phyloP scores from a whole-genome alignment of 176 grass and related monocot genomes.

The Tillandsia fasciculata region DNA sequence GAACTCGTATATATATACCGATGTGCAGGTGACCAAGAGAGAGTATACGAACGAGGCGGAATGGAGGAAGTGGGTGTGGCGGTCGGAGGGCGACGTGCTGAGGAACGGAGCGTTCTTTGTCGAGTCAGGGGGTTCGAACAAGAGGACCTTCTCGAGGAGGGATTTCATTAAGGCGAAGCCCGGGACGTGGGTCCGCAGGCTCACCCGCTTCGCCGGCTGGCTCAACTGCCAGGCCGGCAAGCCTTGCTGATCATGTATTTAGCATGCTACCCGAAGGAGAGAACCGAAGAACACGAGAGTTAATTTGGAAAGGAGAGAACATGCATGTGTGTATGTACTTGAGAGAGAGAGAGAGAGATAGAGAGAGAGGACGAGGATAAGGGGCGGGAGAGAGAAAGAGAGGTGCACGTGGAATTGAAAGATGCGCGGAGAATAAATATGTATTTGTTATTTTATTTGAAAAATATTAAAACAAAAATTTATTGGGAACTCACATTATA shows the following conservation, averaged over 20 bases:
- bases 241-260: conserved; percentile 10
- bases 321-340: background rate
- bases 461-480: background rate
- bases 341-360: background rate
- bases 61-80: conserved; percentile 77
- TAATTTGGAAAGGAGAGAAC: conserved; percentile 1
- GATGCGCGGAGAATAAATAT: background rate
- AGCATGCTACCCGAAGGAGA: background rate
- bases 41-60: conserved; percentile 39
- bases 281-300: background rate
- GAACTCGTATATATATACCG: too few species aligned
- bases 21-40: conserved; percentile 45
- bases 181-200: conserved; percentile 25
- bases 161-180: conserved; percentile 61
- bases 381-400: background rate
- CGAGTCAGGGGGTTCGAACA: conserved; percentile 35
- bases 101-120: conserved; percentile 75
- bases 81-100: conserved; percentile 56
- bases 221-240: conserved; percentile 32
- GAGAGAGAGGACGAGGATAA: background rate
- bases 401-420: background rate
- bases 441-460: background rate
- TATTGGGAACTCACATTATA: background rate
- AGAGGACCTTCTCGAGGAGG: conserved; percentile 9
- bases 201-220: conserved; percentile 50